These are phyloP conservation scores for Gossypium arboreum DNA, from an alignment of 345 rosid species.

Conservation along the genomic window DNA sequence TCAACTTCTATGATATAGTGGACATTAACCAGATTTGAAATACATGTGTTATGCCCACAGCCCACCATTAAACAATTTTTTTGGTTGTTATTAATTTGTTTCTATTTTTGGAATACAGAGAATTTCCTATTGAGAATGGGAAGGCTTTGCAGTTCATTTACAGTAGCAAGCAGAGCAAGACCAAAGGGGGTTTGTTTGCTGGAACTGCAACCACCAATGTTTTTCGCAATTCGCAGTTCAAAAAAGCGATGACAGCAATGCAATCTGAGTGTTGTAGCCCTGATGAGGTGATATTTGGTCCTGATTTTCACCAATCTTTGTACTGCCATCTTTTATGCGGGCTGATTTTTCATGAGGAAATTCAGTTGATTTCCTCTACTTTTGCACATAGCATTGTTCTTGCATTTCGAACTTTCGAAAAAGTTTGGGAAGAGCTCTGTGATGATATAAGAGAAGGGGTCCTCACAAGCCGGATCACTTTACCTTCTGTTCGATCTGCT, in stretches of 20 bases:
- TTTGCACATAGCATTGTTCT: conserved; percentile 80
- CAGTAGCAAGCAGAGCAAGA: conserved; percentile 63
- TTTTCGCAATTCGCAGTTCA: conserved; percentile 52
- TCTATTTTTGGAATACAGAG: conserved; percentile 40
- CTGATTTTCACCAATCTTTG: conserved; percentile 78
- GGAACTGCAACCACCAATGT: conserved; percentile 95
- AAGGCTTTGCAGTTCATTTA: conserved; percentile 69
- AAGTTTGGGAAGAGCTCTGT: conserved; percentile 77
- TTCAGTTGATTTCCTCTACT: conserved; percentile 62
- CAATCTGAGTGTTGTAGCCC: conserved; percentile 77
- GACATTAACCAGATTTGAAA: too few relatives aligned
- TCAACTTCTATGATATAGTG: neutral
- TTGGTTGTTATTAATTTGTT: too few relatives aligned
- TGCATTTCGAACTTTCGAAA: conserved; percentile 77
- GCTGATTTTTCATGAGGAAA: conserved; percentile 58
- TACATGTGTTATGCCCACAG: too few relatives aligned
- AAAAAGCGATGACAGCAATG: conserved; percentile 55
- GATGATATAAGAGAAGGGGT: conserved; percentile 54
- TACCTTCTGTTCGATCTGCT: conserved; percentile 55
- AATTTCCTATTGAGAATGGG: conserved; percentile 61
- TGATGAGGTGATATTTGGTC: conserved; percentile 83
- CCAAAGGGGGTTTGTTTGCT: conserved; percentile 68
- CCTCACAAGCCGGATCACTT: conserved; percentile 49
- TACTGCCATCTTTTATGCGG: conserved; percentile 98
- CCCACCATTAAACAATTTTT: too few relatives aligned